phyloP scores from a whole-genome alignment of 2,329 filamentous ascomycete genomes.

The Colletotrichum incanum region DNA sequence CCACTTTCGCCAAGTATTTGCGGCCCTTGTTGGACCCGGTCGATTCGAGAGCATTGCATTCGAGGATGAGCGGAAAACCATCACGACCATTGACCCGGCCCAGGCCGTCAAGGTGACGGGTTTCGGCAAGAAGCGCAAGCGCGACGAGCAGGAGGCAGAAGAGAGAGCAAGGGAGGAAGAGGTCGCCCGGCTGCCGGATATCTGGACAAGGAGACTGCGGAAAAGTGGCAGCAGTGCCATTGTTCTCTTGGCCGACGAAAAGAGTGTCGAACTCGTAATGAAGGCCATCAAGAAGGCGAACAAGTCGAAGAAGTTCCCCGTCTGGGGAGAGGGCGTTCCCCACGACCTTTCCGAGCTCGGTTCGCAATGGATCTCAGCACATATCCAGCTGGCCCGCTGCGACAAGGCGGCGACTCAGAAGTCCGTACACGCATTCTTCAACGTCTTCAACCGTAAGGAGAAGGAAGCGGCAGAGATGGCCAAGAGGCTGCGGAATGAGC shows the following conservation, averaged over 20 bases:
- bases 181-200: slow-evolving; percentile 75
- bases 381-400: slow-evolving; percentile 82
- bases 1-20: slow-evolving; percentile 84
- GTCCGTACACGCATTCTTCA: slow-evolving; percentile 89
- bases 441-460: slow-evolving; percentile 81
- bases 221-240: slow-evolving; percentile 85
- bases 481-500: slow-evolving; percentile 80
- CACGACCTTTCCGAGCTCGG: slow-evolving; percentile 73
- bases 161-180: slow-evolving; percentile 70
- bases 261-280: slow-evolving; percentile 81
- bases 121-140: slow-evolving; percentile 69
- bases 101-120: slow-evolving; percentile 57
- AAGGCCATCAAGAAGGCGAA: slow-evolving; percentile 79
- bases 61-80: slow-evolving; percentile 70
- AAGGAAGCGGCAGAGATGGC: slow-evolving; percentile 74
- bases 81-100: slow-evolving; percentile 61
- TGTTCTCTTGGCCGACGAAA: slow-evolving; percentile 86
- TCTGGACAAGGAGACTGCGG: slow-evolving; percentile 81
- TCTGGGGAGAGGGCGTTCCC: slow-evolving; percentile 78
- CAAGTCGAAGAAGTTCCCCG: slow-evolving; percentile 73
- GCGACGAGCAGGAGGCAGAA: slow-evolving; percentile 70
- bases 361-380: slow-evolving; percentile 71
- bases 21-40: slow-evolving; percentile 80
- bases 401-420: slow-evolving; percentile 76
- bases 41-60: slow-evolving; percentile 86